Base-by-base conservation (phyloP, 345 rosid species). In the Laguncularia racemosa region DNA sequence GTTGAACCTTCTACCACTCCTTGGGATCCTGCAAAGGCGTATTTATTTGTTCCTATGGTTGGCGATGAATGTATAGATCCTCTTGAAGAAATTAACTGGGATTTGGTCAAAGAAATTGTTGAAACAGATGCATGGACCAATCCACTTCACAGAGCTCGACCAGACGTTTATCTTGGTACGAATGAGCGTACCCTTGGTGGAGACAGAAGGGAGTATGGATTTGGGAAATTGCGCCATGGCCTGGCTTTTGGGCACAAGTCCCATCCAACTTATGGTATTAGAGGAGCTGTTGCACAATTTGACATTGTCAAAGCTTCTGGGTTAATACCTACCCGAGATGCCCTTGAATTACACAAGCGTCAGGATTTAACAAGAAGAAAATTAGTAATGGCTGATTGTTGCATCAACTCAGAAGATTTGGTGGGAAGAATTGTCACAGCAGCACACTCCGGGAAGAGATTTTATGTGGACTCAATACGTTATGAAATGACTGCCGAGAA, bases 1-100 rank as follows among this genome's bases (percentile, higher is more conserved):
- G 99, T 93, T 58, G 96, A 93, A 76, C 99, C 99, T 70, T 79
- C 95, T 73, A 89, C 96, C 47, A 93, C 99, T 66, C 99, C 99
- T 4, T 93, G 99, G 99, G 97, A 89, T 93, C 86, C 92, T 75
- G 84, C 86, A 57, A 93, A 93, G 80, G 95, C 99, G 54, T 93
- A 93, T 84, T 78, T 93, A 77, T 93, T 93, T 76, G 85, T 87
- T 63, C 99, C 99, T 60, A 67, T 93, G 83, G 75, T 82, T 75
- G 79, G 89, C 75, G 88, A 81, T 73, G 76, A 65, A 67, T 72
- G 59, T 54, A 63, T 60, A 69, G 91, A 92, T 74, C 95, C 93
- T 68, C 19, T 75, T 14, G 71, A 75, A 76, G 88, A 84, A 63
- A 75, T 93, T 74, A 88, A 93, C 67, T 93, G 97, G 99, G 84